Evolutionary conservation across 257 asterid species (phyloP), one percentile per base, ranked within the genome.

Genomic region (Asclepias syriaca): DNA sequence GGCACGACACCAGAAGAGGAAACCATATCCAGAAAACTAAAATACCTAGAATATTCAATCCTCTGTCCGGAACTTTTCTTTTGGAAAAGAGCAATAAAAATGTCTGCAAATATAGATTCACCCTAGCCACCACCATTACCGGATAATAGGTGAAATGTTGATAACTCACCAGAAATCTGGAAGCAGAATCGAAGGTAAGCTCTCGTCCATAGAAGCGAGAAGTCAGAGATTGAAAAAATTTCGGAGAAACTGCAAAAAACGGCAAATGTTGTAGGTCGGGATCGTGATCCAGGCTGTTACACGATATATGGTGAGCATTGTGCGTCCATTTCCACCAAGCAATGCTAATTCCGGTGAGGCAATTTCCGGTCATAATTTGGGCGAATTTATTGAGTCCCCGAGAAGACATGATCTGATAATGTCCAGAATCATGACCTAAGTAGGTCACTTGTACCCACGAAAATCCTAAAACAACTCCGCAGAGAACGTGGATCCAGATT

Each of bases 291-390:
- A 93, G 86, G 77, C 96, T 90, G 56, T 93, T 90, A 67, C 97
- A 89, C 0, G 97, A 81, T 0, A 87, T 73, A 45, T 93, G 98
- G 77, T 93, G 98, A 2, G 96, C 96, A 48, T 93, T 93, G 71
- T 93, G 98, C 0, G 97, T 93, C 98, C 97, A 93, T 53, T 90
- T 93, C 98, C 98, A 93, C 98, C 98, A 93, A 5, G 96, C 98
- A 61, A 93, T 93, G 81, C 98, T 93, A 72, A 93, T 93, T 2
- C 98, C 98, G 4, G 97, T 90, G 12, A 93, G 80, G 24, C 97
- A 93, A 76, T 93, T 93, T 0, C 98, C 98, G 0, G 97, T 72
- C 12, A 89, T 71, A 32, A 90, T 84, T 79, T 93, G 98, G 0
- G 85, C 87, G 0, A 87, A 7, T 72, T 83, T 87, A 71, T 93